Conservation (phyloP, 495 filamentous ascomycete species). For the Lasiosphaeriaceae sp. region DNA sequence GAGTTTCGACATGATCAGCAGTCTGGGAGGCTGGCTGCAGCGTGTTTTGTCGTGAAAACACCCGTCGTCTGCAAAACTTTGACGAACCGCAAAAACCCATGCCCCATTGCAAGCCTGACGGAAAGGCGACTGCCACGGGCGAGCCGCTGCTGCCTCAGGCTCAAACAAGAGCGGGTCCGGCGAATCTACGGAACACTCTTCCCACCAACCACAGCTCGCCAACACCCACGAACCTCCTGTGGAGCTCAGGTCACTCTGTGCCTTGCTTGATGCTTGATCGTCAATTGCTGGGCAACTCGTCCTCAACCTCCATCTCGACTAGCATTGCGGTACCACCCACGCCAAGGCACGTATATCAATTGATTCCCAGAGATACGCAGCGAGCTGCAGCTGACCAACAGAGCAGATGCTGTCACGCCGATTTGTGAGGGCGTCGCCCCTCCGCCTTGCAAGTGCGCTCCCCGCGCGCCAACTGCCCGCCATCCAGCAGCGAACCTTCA, state of each 20-base stretch:
- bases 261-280: constrained; percentile 16
- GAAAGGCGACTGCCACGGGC: constrained; percentile 22
- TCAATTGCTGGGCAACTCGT: constrained; percentile 11
- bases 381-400: background rate
- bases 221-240: background rate
- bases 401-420: constrained; percentile 64
- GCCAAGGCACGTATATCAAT: constrained; percentile 22
- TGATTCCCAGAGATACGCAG: background rate
- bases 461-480: constrained; percentile 42
- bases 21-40: constrained; percentile 35
- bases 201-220: constrained; percentile 18
- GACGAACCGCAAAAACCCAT: constrained; percentile 33
- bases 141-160: constrained; percentile 23
- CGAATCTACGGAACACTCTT: constrained; percentile 3
- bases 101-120: constrained; percentile 19
- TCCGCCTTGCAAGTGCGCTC: constrained; percentile 44
- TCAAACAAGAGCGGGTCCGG: background rate
- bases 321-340: constrained; percentile 24
- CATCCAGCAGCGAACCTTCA: constrained; percentile 47
- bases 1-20: constrained; percentile 61
- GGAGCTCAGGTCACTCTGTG: constrained; percentile 6
- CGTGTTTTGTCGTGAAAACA: constrained; percentile 35
- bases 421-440: constrained; percentile 50
- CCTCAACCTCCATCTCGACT: constrained; percentile 2
- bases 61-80: constrained; percentile 44